These are phyloP conservation scores for Cryptococcus sp. DNA, from an alignment of 1,284 basidiomycete genomes.

Conservation along the genomic window DNA sequence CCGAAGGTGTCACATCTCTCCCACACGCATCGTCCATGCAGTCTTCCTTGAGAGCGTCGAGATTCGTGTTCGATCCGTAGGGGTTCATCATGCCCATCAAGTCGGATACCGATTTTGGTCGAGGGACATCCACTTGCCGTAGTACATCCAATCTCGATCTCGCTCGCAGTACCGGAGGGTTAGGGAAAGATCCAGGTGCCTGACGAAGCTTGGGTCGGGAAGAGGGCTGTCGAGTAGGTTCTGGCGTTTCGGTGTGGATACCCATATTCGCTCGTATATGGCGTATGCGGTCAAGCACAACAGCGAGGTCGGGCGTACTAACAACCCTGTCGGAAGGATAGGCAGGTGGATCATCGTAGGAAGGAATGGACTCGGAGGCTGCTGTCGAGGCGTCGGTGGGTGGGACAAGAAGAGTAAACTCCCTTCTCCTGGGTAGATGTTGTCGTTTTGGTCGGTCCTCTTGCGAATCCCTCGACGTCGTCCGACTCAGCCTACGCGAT, in stretches of 20 bases:
- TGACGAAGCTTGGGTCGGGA: neutral
- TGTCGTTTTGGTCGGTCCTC: conserved; percentile 32
- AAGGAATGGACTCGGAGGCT: neutral
- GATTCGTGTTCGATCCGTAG: conserved; percentile 13
- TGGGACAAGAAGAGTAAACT: conserved; percentile 54
- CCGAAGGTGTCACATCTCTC: conserved; percentile 1
- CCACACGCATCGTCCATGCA: neutral
- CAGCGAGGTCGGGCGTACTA: conserved; percentile 56
- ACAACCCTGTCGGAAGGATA: conserved; percentile 47
- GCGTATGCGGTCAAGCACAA: conserved; percentile 57
- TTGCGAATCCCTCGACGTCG: conserved; percentile 15
- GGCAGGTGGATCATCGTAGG: conserved; percentile 9
- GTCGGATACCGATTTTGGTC: conserved; percentile 43
- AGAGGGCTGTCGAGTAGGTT: no score
- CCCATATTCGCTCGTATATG: neutral
- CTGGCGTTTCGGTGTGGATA: no score
- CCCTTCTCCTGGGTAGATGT: conserved; percentile 46
- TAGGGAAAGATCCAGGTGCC: conserved; percentile 18
- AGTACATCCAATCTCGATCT: conserved; percentile 27
- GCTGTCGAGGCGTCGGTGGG: neutral
- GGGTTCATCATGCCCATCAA: conserved; percentile 34
- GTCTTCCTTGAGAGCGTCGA: conserved; percentile 5
- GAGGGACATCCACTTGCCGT: conserved; percentile 8
- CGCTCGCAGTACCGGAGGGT: conserved; percentile 26
- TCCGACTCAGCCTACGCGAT: conserved; percentile 16